Percentiles rank a stretch among this genome's conserved stretches.
phyloP scores from a whole-genome alignment of 169 alveolate species.

The Fabrea salina region DNA sequence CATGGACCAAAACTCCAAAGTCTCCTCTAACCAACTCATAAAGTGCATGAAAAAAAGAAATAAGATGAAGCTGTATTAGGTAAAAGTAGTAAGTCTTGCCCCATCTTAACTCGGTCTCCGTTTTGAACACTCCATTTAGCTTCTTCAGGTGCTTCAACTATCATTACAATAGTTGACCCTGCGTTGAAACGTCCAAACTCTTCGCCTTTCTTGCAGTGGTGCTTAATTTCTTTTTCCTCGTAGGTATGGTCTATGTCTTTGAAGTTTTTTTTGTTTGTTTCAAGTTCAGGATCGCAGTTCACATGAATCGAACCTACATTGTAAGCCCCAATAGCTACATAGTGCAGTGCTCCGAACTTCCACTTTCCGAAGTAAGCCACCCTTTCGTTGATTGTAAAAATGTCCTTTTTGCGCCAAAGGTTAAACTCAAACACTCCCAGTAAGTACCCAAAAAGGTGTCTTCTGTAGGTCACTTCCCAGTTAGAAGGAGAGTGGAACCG shows the following conservation, averaged over 20 bases:
- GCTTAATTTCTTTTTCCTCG: not conserved
- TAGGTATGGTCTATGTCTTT: not conserved
- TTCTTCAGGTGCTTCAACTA: slow-evolving; percentile 81
- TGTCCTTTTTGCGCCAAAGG: slow-evolving; percentile 60
- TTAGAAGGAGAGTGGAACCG: slow-evolving; percentile 87
- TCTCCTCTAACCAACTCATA: too few relatives aligned
- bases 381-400: slow-evolving; percentile 85
- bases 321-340: slow-evolving; percentile 87
- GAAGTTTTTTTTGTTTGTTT: slow-evolving; percentile 36
- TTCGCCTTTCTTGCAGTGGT: slow-evolving; percentile 67
- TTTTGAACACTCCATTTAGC: slow-evolving; percentile 62
- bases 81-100: slow-evolving; percentile 31
- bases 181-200: slow-evolving; percentile 85
- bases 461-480: slow-evolving; percentile 58
- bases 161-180: slow-evolving; percentile 84
- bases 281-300: not conserved
- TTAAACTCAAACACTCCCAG: slow-evolving; percentile 62
- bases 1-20: too few relatives aligned
- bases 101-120: slow-evolving; percentile 60
- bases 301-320: slow-evolving; percentile 74
- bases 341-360: slow-evolving; percentile 75
- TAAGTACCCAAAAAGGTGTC: slow-evolving; percentile 85
- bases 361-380: slow-evolving; percentile 83
- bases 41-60: too few relatives aligned
- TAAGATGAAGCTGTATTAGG: too few relatives aligned